Evolutionary conservation across 2,329 filamentous ascomycete species (phyloP).

Genomic region (Pseudogymnoascus sp.): DNA sequence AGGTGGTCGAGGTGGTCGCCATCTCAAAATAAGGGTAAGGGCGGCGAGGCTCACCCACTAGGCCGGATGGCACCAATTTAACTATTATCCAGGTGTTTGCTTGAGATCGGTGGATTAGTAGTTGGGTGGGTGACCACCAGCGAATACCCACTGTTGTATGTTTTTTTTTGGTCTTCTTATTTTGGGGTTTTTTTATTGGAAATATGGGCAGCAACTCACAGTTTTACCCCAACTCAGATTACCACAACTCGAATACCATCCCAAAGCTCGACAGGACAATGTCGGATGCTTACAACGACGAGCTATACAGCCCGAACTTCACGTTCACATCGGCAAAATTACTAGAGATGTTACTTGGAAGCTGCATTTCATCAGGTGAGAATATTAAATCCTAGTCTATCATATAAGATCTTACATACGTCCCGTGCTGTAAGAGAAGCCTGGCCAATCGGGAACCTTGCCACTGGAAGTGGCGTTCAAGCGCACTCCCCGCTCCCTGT

Average conservation of each 20-base stretch:
- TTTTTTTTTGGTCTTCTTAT: too few species aligned
- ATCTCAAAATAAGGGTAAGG: too few species aligned
- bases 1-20: too few species aligned
- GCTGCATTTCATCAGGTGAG: background rate
- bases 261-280: slow-evolving; percentile 81
- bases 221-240: slow-evolving; percentile 35
- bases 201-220: slow-evolving; percentile 65
- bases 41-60: too few species aligned
- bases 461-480: background rate
- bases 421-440: background rate
- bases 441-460: background rate
- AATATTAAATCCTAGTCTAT: background rate
- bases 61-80: too few species aligned
- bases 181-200: too few species aligned
- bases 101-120: too few species aligned
- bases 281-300: slow-evolving; percentile 77
- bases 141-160: too few species aligned
- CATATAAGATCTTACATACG: background rate
- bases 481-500: background rate
- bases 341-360: background rate
- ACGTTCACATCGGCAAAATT: slow-evolving; percentile 43
- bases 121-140: too few species aligned
- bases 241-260: slow-evolving; percentile 47
- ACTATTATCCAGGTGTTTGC: too few species aligned
- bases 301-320: slow-evolving; percentile 69